These are phyloP conservation scores for Phoma sp. DNA, from an alignment of 2,329 filamentous ascomycete species.

Conservation along the genomic window DNA sequence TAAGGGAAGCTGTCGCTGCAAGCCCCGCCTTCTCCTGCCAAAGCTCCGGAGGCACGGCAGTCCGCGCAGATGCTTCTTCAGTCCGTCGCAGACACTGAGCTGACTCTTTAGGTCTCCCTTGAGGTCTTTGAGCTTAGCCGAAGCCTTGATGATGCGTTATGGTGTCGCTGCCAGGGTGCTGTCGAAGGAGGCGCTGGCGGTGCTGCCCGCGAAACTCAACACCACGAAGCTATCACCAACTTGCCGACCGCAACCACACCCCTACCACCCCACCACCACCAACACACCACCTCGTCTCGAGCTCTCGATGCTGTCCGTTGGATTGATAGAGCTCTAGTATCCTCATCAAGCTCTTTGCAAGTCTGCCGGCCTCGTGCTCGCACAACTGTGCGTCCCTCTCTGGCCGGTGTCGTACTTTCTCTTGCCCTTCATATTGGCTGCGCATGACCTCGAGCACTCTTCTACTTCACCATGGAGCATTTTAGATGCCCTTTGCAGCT, in stretches of 20 bases:
- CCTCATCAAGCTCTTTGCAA: too few relatives aligned
- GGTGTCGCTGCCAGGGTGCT: constrained; percentile 4
- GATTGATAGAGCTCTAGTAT: too few relatives aligned
- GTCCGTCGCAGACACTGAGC: neutral
- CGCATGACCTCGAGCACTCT: neutral
- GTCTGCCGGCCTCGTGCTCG: neutral
- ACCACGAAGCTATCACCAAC: constrained; percentile 7
- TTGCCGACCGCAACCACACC: neutral
- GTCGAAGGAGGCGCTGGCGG: neutral
- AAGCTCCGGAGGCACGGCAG: neutral
- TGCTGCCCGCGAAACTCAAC: constrained; percentile 8
- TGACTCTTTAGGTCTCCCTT: neutral
- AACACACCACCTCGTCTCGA: neutral
- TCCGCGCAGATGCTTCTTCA: neutral
- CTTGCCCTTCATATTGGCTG: neutral
- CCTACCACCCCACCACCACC: neutral
- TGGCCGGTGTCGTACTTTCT: neutral
- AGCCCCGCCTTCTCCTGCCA: constrained; percentile 4
- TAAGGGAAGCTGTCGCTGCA: neutral
- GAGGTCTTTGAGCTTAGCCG: neutral
- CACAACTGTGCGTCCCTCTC: neutral
- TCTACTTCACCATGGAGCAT: neutral
- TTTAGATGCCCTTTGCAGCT: neutral
- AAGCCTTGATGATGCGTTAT: neutral
- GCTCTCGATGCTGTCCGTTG: too few relatives aligned